Evolutionary conservation across 2,329 filamentous ascomycete genomes (phyloP).

Genomic region (Cadophora sp.): DNA sequence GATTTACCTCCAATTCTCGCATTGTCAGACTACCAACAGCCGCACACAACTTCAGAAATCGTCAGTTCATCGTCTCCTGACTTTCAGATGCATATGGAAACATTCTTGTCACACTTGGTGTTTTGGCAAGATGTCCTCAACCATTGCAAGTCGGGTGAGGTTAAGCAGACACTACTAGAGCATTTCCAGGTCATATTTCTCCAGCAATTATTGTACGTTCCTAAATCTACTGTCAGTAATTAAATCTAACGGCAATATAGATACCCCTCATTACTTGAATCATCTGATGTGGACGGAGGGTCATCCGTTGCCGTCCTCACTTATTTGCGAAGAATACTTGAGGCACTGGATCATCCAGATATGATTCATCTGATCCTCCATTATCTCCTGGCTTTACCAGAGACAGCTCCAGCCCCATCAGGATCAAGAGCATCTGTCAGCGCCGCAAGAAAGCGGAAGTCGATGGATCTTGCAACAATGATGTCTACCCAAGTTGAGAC

Average conservation of each 20-base stretch:
- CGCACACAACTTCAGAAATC: constrained; percentile 71
- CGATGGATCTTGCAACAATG: constrained; percentile 83
- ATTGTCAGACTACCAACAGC: constrained; percentile 86
- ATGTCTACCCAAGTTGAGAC: constrained; percentile 77
- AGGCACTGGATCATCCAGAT: constrained; percentile 90
- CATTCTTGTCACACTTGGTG: constrained; percentile 90
- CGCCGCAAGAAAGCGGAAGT: constrained; percentile 82
- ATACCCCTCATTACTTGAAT: constrained; percentile 94
- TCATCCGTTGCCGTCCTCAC: constrained; percentile 96
- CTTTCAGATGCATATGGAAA: constrained; percentile 86
- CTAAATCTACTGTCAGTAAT: background rate
- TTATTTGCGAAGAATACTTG: constrained; percentile 88
- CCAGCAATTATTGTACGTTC: constrained; percentile 83
- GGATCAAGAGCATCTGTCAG: constrained; percentile 60
- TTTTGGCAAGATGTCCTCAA: constrained; percentile 99
- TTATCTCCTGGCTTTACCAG: constrained; percentile 85
- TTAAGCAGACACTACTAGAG: constrained; percentile 91
- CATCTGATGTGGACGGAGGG: constrained; percentile 94
- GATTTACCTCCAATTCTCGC: constrained; percentile 83
- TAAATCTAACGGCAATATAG: constrained; percentile 52
- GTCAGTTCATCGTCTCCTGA: constrained; percentile 76
- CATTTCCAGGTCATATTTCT: constrained; percentile 98
- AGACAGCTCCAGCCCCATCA: constrained; percentile 47
- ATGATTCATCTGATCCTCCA: constrained; percentile 93
- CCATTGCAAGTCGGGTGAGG: constrained; percentile 89